Conservation (phyloP, 2,329 filamentous ascomycete genomes). For the Didymella glomerata region DNA sequence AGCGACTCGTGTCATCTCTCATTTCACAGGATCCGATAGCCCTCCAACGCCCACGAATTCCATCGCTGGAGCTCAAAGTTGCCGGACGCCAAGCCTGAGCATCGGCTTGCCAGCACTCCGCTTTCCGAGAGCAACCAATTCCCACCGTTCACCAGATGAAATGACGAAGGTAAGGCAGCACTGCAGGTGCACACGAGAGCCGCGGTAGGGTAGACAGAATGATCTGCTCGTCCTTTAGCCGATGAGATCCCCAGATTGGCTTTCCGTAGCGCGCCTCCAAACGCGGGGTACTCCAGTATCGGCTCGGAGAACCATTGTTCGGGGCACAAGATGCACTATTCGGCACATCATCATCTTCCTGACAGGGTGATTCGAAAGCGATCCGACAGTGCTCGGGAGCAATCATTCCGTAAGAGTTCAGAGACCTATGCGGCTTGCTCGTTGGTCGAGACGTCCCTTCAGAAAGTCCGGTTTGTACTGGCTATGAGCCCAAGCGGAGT, state of each 20-base stretch:
- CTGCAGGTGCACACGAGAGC: constrained; percentile 1
- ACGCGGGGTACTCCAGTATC: constrained; percentile 18
- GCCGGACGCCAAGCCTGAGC: not conserved
- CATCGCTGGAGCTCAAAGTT: not conserved
- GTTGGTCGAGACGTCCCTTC: not conserved
- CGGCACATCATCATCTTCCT: not conserved
- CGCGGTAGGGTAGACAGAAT: not conserved
- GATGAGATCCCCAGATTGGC: constrained; percentile 9
- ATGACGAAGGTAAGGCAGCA: not conserved
- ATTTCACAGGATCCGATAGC: not conserved
- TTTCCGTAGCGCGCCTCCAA: constrained; percentile 7
- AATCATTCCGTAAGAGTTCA: not conserved
- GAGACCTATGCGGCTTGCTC: not conserved
- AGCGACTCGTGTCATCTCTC: not conserved
- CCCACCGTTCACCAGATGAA: not conserved
- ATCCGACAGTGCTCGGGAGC: not conserved
- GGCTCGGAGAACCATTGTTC: constrained; percentile 8
- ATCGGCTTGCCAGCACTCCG: not conserved
- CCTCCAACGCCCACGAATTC: not conserved
- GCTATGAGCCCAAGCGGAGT: not conserved
- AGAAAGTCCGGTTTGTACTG: not conserved
- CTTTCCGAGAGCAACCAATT: not conserved
- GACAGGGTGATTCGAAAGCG: not conserved
- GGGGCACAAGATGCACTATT: not conserved
- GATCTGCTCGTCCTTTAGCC: constrained; percentile 16